These are phyloP conservation scores for Ogataea dorogensis DNA, from an alignment of 805 yeast species.

Conservation along the genomic window DNA sequence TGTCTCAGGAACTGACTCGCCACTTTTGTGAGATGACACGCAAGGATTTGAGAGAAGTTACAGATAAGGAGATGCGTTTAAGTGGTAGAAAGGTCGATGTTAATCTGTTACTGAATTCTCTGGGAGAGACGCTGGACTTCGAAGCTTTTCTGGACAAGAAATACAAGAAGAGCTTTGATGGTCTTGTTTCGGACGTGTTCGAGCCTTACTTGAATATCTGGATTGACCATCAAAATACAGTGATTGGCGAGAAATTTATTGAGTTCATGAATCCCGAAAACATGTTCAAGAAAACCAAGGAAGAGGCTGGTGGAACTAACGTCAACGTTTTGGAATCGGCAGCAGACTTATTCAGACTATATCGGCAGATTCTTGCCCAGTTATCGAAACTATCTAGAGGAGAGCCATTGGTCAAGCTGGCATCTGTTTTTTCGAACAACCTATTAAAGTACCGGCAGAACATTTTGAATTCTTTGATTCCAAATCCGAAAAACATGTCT, in stretches of 20 bases:
- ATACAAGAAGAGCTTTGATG: slow-evolving; percentile 48
- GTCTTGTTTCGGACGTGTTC: slow-evolving; percentile 61
- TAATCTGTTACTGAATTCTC: slow-evolving; percentile 61
- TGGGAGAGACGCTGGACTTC: slow-evolving; percentile 79
- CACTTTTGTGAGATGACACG: slow-evolving; percentile 68
- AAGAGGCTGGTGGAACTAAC: slow-evolving; percentile 23
- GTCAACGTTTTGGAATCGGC: slow-evolving; percentile 78
- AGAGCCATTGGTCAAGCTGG: slow-evolving; percentile 48
- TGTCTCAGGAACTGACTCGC: slow-evolving; percentile 57
- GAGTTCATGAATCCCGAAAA: slow-evolving; percentile 62
- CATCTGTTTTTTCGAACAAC: slow-evolving; percentile 63
- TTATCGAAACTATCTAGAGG: slow-evolving; percentile 58
- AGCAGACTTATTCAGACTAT: slow-evolving; percentile 78
- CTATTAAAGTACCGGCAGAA: slow-evolving; percentile 56
- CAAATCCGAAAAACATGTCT: slow-evolving; percentile 34
- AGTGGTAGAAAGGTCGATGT: slow-evolving; percentile 46
- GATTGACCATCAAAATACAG: slow-evolving; percentile 79
- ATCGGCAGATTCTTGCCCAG: slow-evolving; percentile 71
- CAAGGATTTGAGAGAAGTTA: slow-evolving; percentile 58
- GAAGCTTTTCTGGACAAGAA: slow-evolving; percentile 69
- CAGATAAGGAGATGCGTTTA: slow-evolving; percentile 40
- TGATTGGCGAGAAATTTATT: slow-evolving; percentile 57
- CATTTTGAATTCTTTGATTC: slow-evolving; percentile 49
- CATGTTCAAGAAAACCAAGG: slow-evolving; percentile 42
- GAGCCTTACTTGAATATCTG: slow-evolving; percentile 84